Base-by-base conservation (phyloP, 805 yeast species). In the Nakazawaea ishiwadae region DNA sequence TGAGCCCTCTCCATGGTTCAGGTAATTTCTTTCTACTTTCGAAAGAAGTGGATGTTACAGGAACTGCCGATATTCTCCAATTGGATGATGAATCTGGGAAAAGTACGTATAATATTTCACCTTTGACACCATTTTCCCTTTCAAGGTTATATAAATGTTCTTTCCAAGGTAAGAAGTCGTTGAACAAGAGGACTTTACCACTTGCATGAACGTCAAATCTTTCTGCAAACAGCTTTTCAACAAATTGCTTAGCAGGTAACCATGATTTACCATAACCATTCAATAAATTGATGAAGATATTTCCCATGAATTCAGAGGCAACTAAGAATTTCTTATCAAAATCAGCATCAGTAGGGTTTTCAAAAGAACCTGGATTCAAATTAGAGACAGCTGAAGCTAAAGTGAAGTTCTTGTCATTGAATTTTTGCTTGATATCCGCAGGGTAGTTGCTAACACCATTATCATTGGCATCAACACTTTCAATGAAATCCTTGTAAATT, bases 401-500 rank as follows among this genome's bases (percentile, higher is more conserved):
- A 14, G 87, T 73, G 60, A 88, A 81, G 51, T 80, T 78, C 51
- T 75, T 74, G 54, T 84, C 89, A 50, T 75, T 74, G 68, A 87
- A 93, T 47, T 69, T 73, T 35, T 86, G 81, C 48, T 69, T 67
- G 26, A 72, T 67, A 20, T 71, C 75, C 36, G 71, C 75, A 4
- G 73, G 75, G 54, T 79, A 86, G 52, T 84, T 81, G 57, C 74
- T 73, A 48, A 91, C 77, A 55, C 99, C 99, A 56, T 93, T 93
- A 61, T 93, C 99, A 56, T 90, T 87, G 43, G 97, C 99, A 63
- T 90, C 99, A 26, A 93, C 71, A 8, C 96, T 81, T 63, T 93
- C 98, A 45, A 93, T 69, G 54, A 93, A 88, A 48, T 84, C 91
- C 44, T 76, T 74, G 67, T 93, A 93, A n/a, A 91, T 69, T 59